Base-by-base conservation (phyloP, 768 basidiomycete species). In the Strobilomyces dryophilus region DNA sequence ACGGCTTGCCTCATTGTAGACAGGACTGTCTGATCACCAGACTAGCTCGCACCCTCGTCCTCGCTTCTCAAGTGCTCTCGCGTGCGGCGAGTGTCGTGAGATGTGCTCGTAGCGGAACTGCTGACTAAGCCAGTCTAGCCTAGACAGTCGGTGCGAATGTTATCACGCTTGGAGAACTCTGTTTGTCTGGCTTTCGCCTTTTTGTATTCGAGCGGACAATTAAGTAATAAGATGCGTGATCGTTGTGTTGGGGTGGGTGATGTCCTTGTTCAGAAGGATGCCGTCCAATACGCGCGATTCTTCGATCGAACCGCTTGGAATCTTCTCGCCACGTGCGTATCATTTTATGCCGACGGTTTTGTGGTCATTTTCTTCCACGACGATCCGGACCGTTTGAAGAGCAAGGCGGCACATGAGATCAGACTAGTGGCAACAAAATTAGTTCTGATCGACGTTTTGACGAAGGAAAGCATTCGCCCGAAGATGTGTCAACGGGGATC, bases 221-320 rank as follows among this genome's bases (percentile, higher is more conserved):
- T 94, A 37, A 98, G 74, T 37, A 98, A 72, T 20, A 98, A 74
- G 45, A 99, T 89, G 12, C 94, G 74, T 3, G 95, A 97, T 59
- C 92, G 89, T 55, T 77, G 81, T 68, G 98, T 98, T 59, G 10
- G 97, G 95, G 71, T 98, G 97, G 0, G 93, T 97, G 62, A 99
- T 89, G 68, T 98, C 97, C 78, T 99, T 98, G 82, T 98, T 99
- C 62, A 98, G 71, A 87, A 99, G 93, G 50, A 99, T 87, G 43
- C 97, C 95, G 49, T 78, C 82, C 51, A 98, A 70, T 4, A 98
- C 95, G 55, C 75, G 73, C 54, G 88, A 91, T 55, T 95, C 81
- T 74, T 99, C 97, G 62, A 99, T 98, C 72, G 95, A 94, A 11
- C 95, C 95, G 9, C 97, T 95, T 1, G 97, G 93, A 11, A 99